A percentile compares a stretch with the other conserved stretches of the same genome.
Evolutionary conservation across 352 stramenopile genomes (phyloP).

Genomic region (Pythium sp.): DNA sequence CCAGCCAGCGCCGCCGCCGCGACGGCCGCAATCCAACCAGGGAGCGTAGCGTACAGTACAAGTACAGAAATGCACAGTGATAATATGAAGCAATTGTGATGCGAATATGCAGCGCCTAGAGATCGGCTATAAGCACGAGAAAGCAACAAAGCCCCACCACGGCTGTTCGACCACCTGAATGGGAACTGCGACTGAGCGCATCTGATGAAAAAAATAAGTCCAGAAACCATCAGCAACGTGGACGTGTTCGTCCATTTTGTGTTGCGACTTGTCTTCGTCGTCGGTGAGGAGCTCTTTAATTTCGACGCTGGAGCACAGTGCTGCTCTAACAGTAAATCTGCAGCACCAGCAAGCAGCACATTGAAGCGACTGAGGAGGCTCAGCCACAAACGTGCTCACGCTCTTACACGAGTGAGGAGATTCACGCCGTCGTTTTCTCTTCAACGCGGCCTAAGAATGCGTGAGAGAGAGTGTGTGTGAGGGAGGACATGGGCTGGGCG

Average conservation of each 20-base stretch:
- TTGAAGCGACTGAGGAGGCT: neutral
- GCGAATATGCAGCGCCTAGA: neutral
- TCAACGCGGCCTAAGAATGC: neutral
- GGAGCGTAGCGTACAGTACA: neutral
- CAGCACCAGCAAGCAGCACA: neutral
- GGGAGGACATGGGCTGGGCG: neutral
- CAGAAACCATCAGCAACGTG: constrained; percentile 18
- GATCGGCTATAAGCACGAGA: too few relatives aligned
- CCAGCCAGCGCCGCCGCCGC: neutral
- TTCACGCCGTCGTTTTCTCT: neutral
- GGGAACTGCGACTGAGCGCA: neutral
- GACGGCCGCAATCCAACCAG: neutral
- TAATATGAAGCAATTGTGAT: neutral
- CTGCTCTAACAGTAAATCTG: too few relatives aligned
- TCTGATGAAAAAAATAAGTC: constrained; percentile 15
- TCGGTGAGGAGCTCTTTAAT: neutral
- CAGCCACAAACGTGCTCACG: neutral
- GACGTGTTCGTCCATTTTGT: constrained; percentile 1
- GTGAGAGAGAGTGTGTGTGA: neutral
- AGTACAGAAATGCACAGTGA: too few relatives aligned
- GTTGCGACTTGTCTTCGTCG: neutral
- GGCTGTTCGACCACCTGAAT: constrained; percentile 12
- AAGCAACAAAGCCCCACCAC: neutral
- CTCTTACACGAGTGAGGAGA: neutral
- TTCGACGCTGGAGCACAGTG: too few relatives aligned